Evolutionary conservation across 306 rosid genomes (phyloP).

Genomic region (Quercus gilva): DNA sequence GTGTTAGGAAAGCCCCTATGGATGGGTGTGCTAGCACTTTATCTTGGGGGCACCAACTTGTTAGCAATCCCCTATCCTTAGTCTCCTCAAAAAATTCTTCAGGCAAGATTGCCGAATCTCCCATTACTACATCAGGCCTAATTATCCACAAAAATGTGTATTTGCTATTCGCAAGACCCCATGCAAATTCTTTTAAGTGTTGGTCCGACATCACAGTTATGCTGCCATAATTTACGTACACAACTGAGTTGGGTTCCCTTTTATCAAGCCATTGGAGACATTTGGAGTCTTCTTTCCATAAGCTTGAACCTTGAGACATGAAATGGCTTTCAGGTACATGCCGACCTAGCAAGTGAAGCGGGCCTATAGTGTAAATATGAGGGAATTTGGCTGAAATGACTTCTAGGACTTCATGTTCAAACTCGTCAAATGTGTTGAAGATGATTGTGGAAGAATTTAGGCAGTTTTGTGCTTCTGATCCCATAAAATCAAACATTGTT

Average conservation of each 20-base stretch:
- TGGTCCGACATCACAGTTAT: slow-evolving; percentile 33
- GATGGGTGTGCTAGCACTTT: slow-evolving; percentile 43
- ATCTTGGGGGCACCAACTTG: slow-evolving; percentile 46
- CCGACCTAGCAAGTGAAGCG: slow-evolving; percentile 23
- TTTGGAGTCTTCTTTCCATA: slow-evolving; percentile 39
- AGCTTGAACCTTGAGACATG: slow-evolving; percentile 26
- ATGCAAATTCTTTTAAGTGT: slow-evolving; percentile 39
- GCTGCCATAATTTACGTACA: slow-evolving; percentile 46
- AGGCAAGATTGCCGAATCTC: slow-evolving; percentile 22
- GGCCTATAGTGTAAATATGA: slow-evolving; percentile 36
- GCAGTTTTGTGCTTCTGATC: slow-evolving; percentile 29
- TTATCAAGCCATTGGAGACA: slow-evolving; percentile 40
- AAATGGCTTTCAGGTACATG: slow-evolving; percentile 18
- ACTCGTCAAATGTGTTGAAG: slow-evolving; percentile 36
- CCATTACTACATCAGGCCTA: slow-evolving; percentile 43
- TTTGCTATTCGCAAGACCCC: slow-evolving; percentile 50
- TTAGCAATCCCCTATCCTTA: slow-evolving; percentile 35
- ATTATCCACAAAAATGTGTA: slow-evolving; percentile 40
- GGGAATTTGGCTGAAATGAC: slow-evolving; percentile 34
- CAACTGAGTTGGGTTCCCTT: slow-evolving; percentile 31
- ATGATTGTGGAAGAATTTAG: slow-evolving; percentile 33
- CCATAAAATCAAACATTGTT: slow-evolving; percentile 36
- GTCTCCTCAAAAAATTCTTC: slow-evolving; percentile 32
- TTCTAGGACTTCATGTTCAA: slow-evolving; percentile 37
- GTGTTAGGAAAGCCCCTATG: slow-evolving; percentile 38